Conservation (phyloP, 2,329 filamentous ascomycete species). For the Talaromyces sp. region DNA sequence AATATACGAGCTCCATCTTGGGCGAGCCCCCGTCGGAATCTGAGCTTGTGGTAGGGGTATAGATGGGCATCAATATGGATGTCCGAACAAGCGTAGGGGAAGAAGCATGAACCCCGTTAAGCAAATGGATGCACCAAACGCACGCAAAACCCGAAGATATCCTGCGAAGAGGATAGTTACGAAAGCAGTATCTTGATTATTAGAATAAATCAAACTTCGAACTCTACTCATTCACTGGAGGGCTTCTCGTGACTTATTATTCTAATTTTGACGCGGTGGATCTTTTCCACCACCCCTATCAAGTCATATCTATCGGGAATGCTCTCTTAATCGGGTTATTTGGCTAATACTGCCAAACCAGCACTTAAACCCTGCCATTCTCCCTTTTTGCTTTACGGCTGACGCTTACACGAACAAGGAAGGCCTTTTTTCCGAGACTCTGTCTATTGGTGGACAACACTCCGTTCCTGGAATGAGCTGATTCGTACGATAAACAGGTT, state of each 20-base stretch:
- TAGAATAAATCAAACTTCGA: neutral
- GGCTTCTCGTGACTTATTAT: neutral
- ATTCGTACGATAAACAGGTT: neutral
- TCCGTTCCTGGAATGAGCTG: neutral
- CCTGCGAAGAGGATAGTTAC: neutral
- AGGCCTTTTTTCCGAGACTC: neutral
- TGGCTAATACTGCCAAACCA: neutral
- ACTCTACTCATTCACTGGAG: neutral
- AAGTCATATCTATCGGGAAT: neutral
- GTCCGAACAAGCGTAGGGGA: neutral
- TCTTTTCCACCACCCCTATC: neutral
- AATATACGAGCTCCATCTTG: constrained; percentile 32
- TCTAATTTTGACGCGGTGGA: neutral
- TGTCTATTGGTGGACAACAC: neutral
- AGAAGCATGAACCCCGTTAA: neutral
- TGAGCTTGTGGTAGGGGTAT: neutral
- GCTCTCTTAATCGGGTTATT: neutral
- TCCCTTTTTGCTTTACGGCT: neutral
- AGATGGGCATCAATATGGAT: neutral
- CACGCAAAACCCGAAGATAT: neutral
- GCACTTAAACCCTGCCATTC: neutral
- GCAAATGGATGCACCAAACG: neutral
- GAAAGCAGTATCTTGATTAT: neutral
- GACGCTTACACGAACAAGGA: neutral
- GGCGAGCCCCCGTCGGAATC: neutral